Conservation (phyloP, 345 rosid genomes). For the Zanthoxylum bungeanum region DNA sequence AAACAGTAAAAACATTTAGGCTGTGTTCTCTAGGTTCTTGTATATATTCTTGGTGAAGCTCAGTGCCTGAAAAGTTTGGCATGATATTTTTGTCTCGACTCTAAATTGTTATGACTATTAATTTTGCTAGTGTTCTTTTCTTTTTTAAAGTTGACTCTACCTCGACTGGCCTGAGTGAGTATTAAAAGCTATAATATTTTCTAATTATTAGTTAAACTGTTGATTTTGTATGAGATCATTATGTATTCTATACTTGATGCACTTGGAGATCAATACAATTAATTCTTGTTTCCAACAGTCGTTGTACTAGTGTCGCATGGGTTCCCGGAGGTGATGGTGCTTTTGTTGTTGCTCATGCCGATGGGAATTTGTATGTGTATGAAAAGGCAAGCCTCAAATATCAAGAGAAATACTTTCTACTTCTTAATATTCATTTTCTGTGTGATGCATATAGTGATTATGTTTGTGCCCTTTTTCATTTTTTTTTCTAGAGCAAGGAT, state of each 20-base stretch:
- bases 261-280: slow-evolving; percentile 4
- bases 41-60: background rate
- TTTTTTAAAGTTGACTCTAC: background rate
- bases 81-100: background rate
- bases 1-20: background rate
- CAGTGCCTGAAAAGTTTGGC: background rate
- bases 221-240: background rate
- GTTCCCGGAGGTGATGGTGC: slow-evolving; percentile 96
- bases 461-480: slow-evolving; percentile 9
- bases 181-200: background rate
- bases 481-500: slow-evolving; percentile 67
- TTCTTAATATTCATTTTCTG: slow-evolving; percentile 6
- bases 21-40: background rate
- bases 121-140: background rate
- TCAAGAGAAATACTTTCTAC: background rate
- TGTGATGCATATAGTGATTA: slow-evolving; percentile 13
- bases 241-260: background rate
- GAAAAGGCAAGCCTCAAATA: slow-evolving; percentile 79
- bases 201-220: background rate
- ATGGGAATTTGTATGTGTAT: slow-evolving; percentile 91
- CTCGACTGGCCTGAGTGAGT: background rate
- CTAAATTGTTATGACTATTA: background rate
- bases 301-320: slow-evolving; percentile 91
- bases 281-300: slow-evolving; percentile 50
- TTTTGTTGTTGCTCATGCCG: slow-evolving; percentile 94